A percentile compares a stretch with the other conserved stretches of the same genome.
Conservation (phyloP, 2,329 filamentous ascomycete species). For the Diplodia seriata region DNA sequence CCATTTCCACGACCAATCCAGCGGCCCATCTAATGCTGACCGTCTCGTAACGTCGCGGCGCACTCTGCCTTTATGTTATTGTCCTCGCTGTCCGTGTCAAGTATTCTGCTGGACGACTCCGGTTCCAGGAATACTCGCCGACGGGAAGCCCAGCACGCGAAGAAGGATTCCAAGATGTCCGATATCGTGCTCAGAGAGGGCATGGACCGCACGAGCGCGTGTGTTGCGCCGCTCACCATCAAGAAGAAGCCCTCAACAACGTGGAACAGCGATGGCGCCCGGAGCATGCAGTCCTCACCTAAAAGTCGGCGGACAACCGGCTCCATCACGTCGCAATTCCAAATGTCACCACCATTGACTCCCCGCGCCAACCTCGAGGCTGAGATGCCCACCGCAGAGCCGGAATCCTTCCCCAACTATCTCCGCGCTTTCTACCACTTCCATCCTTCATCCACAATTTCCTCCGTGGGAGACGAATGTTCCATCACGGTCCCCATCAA, state of each 20-base stretch:
- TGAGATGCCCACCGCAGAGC: slow-evolving; percentile 47
- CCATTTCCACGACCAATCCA: neutral
- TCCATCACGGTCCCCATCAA: slow-evolving; percentile 82
- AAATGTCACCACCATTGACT: slow-evolving; percentile 80
- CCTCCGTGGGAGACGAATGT: slow-evolving; percentile 73
- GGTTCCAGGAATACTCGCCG: slow-evolving; percentile 22
- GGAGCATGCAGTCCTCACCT: slow-evolving; percentile 24
- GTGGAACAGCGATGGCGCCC: slow-evolving; percentile 22
- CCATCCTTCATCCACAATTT: slow-evolving; percentile 76
- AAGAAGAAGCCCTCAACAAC: slow-evolving; percentile 34
- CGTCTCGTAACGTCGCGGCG: slow-evolving; percentile 14
- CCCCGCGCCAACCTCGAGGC: slow-evolving; percentile 69
- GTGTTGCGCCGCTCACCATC: slow-evolving; percentile 40
- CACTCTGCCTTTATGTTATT: slow-evolving; percentile 28
- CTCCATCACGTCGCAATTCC: slow-evolving; percentile 44
- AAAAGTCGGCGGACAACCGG: slow-evolving; percentile 14
- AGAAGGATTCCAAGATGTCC: slow-evolving; percentile 30
- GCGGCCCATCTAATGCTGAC: slow-evolving; percentile 23
- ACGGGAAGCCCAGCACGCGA: slow-evolving; percentile 19
- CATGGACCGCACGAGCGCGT: slow-evolving; percentile 36
- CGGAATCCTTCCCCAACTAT: slow-evolving; percentile 86
- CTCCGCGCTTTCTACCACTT: slow-evolving; percentile 94
- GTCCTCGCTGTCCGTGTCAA: slow-evolving; percentile 20
- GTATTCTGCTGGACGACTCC: slow-evolving; percentile 26
- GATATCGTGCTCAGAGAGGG: slow-evolving; percentile 24